Base-by-base conservation (phyloP, 805 yeast genomes). In the Teunomyces stri region DNA sequence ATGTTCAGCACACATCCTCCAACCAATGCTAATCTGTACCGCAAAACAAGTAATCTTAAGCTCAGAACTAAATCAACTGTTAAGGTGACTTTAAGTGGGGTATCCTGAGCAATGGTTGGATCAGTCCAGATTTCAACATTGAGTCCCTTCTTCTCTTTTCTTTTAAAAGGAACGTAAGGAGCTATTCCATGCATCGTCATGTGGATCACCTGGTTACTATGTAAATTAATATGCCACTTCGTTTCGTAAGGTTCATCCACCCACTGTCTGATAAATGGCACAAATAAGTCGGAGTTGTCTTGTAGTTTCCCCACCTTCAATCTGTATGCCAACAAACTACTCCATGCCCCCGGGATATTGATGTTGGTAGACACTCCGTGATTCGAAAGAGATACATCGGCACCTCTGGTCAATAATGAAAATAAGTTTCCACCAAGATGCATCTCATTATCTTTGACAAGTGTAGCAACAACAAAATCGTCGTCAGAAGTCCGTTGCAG, bases 21-120 rank as follows among this genome's bases (percentile, higher is more conserved):
- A 3, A 87, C 84, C 35, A 86, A 69, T 1, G 87, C 81, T 11
- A 92, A 74, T 57, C 99, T 75, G 64, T 87, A 92, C 47, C 96
- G 74, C 54, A 90, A 70, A 4, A 87, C 84, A 41, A 91, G 65
- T 52, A 86, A 73, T 47, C 83, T 85, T 49, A 91, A 64, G 33
- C 92, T 84, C 27, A 76, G 72, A 39, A 78, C 55, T 60, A 81
- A 64, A 61, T 87, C 85, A 12, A 87, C 68, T 6, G 70, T 59
- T 30, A 79, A 44, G 16, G 62, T 62, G 11, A 79, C 61, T 47
- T 72, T 77, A 56, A 76, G 55, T 10, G 69, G 60, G 27, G 39
- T 41, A n/a, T 37, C 40, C 39, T 39, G 44, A 44, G 68, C 60
- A 21, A 62, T 45, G 21, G 61, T 51, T 15, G 76, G 64, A 46